Evolutionary conservation across 2,329 filamentous ascomycete genomes (phyloP).

Genomic region (Arthroderma sp.): DNA sequence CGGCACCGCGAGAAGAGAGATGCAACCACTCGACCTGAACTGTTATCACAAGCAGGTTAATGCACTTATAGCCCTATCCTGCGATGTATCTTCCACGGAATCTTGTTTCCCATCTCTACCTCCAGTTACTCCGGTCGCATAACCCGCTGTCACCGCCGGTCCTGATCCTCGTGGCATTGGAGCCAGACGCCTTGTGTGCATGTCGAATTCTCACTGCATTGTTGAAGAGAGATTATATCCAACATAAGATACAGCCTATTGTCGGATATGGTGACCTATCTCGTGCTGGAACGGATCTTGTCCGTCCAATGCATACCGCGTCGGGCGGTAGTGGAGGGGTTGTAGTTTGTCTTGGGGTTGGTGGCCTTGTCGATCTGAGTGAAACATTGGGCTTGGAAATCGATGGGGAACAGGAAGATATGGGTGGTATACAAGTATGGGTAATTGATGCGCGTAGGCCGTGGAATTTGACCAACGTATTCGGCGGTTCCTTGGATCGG

Average conservation of each 20-base stretch:
- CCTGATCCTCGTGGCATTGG: slow-evolving; percentile 80
- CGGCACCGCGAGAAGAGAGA: too few relatives aligned
- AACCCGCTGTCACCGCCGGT: slow-evolving; percentile 87
- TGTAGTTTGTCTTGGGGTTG: slow-evolving; percentile 84
- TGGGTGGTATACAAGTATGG: slow-evolving; percentile 88
- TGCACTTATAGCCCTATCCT: neutral
- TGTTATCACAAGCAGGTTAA: too few relatives aligned
- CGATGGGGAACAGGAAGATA: slow-evolving; percentile 48
- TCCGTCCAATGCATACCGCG: slow-evolving; percentile 73
- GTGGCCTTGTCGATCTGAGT: slow-evolving; percentile 78
- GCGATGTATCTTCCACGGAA: slow-evolving; percentile 88
- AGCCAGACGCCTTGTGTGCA: slow-evolving; percentile 89
- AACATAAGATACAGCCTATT: slow-evolving; percentile 92
- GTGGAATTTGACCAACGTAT: slow-evolving; percentile 91
- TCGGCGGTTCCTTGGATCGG: slow-evolving; percentile 53
- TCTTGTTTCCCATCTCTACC: slow-evolving; percentile 82
- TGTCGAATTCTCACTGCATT: slow-evolving; percentile 85
- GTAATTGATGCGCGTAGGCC: slow-evolving; percentile 80
- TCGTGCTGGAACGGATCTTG: slow-evolving; percentile 62
- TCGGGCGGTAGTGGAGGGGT: slow-evolving; percentile 76
- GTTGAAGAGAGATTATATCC: slow-evolving; percentile 95
- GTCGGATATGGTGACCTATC: slow-evolving; percentile 83
- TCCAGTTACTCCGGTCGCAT: slow-evolving; percentile 70
- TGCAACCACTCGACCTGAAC: too few relatives aligned
- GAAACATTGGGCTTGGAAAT: slow-evolving; percentile 65